Percentiles rank a stretch among this genome's conserved stretches.
phyloP scores from a whole-genome alignment of 306 rosid genomes.

The Rosa rugosa region DNA sequence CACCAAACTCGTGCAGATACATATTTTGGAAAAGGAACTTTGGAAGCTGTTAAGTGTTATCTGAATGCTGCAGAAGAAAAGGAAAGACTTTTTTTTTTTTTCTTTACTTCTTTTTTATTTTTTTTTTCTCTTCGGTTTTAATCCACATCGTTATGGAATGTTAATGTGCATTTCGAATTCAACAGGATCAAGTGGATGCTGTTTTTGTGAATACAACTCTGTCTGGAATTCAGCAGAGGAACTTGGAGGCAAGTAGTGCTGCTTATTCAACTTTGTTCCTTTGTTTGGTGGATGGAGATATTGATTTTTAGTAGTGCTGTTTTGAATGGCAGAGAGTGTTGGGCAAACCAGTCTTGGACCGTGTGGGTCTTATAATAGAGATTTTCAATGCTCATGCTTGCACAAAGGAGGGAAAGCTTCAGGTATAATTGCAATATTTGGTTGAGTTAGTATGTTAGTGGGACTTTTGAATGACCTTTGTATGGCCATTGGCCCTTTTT shows the following conservation, averaged over 20 bases:
- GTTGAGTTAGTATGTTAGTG: slow-evolving; percentile 10
- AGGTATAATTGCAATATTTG: slow-evolving; percentile 42
- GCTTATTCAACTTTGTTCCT: slow-evolving; percentile 2
- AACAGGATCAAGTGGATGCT: slow-evolving; percentile 81
- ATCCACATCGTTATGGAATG: background rate
- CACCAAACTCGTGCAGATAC: slow-evolving; percentile 75
- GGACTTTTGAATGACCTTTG: slow-evolving; percentile 9
- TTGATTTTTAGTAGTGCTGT: background rate
- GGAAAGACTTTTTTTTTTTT: slow-evolving; percentile 31
- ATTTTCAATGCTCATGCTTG: slow-evolving; percentile 90
- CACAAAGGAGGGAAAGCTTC: slow-evolving; percentile 83
- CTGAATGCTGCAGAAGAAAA: slow-evolving; percentile 57
- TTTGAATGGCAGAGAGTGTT: slow-evolving; percentile 51
- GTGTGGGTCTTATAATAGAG: slow-evolving; percentile 91
- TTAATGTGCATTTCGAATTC: slow-evolving; percentile 13
- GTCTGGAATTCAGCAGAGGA: slow-evolving; percentile 83
- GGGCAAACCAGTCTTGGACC: slow-evolving; percentile 83
- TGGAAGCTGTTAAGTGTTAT: slow-evolving; percentile 63
- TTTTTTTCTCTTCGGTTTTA: background rate
- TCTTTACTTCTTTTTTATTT: background rate
- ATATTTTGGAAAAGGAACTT: slow-evolving; percentile 83
- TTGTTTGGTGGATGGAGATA: background rate
- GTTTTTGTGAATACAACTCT: slow-evolving; percentile 74
- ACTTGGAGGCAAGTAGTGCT: slow-evolving; percentile 70
- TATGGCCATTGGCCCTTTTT: background rate